phyloP scores from a whole-genome alignment of 129 eudicot species.

The Centella asiatica region DNA sequence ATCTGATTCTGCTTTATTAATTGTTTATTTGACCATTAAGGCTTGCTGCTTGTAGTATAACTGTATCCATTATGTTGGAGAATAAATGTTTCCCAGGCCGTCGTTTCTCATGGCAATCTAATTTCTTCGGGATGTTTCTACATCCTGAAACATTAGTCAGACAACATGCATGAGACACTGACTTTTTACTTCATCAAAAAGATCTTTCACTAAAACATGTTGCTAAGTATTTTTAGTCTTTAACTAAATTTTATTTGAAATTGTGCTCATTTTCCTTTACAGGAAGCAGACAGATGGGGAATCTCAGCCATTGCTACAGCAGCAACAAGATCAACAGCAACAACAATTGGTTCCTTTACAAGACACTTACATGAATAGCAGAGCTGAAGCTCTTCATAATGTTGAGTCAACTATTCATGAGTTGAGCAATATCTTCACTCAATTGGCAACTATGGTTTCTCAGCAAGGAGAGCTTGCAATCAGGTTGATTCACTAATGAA shows the following conservation, averaged over 20 bases:
- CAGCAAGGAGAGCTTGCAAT: constrained; percentile 95
- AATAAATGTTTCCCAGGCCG: too few species aligned
- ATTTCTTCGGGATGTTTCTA: background rate
- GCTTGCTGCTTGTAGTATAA: background rate
- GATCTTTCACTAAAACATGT: background rate
- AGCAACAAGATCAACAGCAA: constrained; percentile 66
- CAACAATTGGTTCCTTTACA: constrained; percentile 70
- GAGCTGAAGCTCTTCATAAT: constrained; percentile 91
- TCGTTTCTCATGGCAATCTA: background rate
- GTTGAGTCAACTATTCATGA: constrained; percentile 92
- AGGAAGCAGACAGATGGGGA: constrained; percentile 74
- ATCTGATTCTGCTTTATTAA: background rate
- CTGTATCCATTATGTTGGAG: background rate
- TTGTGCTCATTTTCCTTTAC: constrained; percentile 19
- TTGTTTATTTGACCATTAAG: background rate
- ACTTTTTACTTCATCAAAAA: background rate
- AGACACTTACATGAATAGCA: constrained; percentile 85
- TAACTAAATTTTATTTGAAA: background rate
- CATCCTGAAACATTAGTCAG: background rate
- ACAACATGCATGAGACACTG: background rate
- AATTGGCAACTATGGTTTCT: constrained; percentile 87
- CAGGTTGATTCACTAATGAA: constrained; percentile 35
- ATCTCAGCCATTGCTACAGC: constrained; percentile 74
- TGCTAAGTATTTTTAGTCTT: too few species aligned
- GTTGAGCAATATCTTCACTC: constrained; percentile 73